These are phyloP conservation scores for Candida oleophila DNA, from an alignment of 805 yeast genomes.

Conservation along the genomic window DNA sequence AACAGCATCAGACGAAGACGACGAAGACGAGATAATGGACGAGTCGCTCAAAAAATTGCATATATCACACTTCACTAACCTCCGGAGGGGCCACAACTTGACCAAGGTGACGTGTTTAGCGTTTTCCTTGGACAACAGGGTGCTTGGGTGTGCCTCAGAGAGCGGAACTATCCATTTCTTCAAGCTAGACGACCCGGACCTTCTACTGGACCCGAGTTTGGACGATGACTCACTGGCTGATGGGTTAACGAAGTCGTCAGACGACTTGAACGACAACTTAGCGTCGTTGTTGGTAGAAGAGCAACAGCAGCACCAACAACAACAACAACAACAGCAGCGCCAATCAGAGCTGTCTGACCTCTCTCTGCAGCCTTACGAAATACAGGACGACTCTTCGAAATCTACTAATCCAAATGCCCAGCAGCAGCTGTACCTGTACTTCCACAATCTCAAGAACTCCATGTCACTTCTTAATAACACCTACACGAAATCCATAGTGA, in stretches of 20 bases:
- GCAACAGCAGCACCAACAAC: conserved; percentile 8
- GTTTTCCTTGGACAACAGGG: conserved; percentile 31
- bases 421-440: conserved; percentile 2
- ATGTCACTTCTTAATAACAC: conserved; percentile 30
- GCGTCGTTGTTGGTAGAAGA: conserved; percentile 36
- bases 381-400: too few species aligned
- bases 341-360: conserved; percentile 8
- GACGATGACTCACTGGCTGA: conserved; percentile 9
- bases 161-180: conserved; percentile 43
- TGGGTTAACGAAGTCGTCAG: conserved; percentile 24
- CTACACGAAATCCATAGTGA: conserved; percentile 37
- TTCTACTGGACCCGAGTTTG: not conserved
- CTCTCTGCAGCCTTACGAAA: not conserved
- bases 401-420: too few species aligned
- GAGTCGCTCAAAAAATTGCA: conserved; percentile 7
- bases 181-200: conserved; percentile 12
- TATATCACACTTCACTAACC: conserved; percentile 29
- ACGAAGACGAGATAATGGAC: not conserved
- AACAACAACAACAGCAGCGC: conserved; percentile 1
- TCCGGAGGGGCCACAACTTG: conserved; percentile 41
- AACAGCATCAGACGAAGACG: conserved; percentile 12
- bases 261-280: conserved; percentile 42
- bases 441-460: conserved; percentile 18
- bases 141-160: conserved; percentile 41
- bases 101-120: conserved; percentile 33